Base-by-base conservation (phyloP, 169 alveolate genomes). In the Theileria luwenshuni region DNA sequence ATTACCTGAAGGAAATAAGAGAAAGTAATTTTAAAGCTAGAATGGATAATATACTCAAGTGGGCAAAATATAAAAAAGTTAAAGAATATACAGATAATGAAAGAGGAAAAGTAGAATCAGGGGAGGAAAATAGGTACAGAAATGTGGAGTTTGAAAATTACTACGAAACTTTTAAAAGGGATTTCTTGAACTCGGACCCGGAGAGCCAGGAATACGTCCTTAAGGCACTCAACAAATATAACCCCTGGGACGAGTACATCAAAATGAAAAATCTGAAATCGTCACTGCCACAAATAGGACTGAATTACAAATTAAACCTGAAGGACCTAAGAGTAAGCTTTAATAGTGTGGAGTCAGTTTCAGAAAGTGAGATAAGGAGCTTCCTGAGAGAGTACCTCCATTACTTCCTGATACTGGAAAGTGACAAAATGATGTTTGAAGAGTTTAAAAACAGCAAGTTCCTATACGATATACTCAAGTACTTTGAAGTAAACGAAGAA, bases 191-290 rank as follows among this genome's bases (percentile, higher is more conserved):
- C 2, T 42, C 45, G 27, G 74, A 76, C 0, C 10, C 72, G 12
- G 61, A 76, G 48, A 67, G 74, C 43, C 80, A 76, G 64, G 74
- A 62, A 0, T 63, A 72, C 19, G 6, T 70, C 32, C 65, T 79
- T 51, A 47, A 42, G n/a, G 48, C 67, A 13, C 47, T 79, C 12
- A 79, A 64, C 35, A 77, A 75, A 17, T 79, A 79, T 63, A 79
- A 79, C 51, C 86, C 86, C 2, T 79, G 86, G 86, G 86, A 79
- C 42, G 65, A 69, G 35, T 79, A 62, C 52, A 69, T 38, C 13
- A 70, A 56, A 38, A 63, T 79, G 71, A 79, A 52, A 33, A 30
- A 32, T 48, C 43, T 47, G 19, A 67, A 54, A 33, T 7, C 30
- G 17, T n/a, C 48, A 0, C 2, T 32, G 17, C 27, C 69, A 0